Percentiles rank a stretch among this genome's conserved stretches.
These are phyloP conservation scores for Aspergillus puulaauensis DNA, from an alignment of 2,329 filamentous ascomycete species.

Conservation along the genomic window DNA sequence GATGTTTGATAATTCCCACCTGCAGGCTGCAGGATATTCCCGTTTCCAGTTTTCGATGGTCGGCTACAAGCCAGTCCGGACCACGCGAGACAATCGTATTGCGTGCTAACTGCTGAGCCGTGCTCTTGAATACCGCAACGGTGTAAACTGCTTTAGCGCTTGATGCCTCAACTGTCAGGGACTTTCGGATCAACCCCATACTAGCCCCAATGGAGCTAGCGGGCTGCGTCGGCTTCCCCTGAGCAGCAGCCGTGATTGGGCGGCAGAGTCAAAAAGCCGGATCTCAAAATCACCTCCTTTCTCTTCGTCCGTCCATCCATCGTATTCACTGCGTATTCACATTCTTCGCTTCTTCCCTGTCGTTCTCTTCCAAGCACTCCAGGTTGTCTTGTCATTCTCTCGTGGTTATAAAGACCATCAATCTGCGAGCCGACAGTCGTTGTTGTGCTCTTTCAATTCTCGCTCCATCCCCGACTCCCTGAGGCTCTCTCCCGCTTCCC, in stretches of 20 bases:
- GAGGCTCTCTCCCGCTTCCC: neutral
- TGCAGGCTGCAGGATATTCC: neutral
- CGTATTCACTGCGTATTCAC: slow-evolving; percentile 13
- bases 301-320: slow-evolving; percentile 19
- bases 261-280: slow-evolving; percentile 15
- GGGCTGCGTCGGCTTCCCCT: neutral
- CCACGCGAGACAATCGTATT: neutral
- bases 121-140: neutral
- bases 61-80: too few relatives aligned
- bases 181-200: slow-evolving; percentile 10
- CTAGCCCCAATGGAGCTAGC: slow-evolving; percentile 1
- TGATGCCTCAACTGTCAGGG: neutral
- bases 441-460: slow-evolving; percentile 2
- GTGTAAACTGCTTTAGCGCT: neutral
- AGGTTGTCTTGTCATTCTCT: neutral
- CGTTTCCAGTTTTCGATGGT: neutral
- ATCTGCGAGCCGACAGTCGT: neutral
- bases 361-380: neutral
- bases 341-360: slow-evolving; percentile 10
- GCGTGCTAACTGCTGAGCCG: neutral
- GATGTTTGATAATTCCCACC: neutral
- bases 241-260: slow-evolving; percentile 17
- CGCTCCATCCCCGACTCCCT: slow-evolving; percentile 4
- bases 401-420: neutral
- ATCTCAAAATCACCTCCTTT: slow-evolving; percentile 23